phyloP scores from a whole-genome alignment of 2,329 filamentous ascomycete genomes.

The Aspergillus sp. region DNA sequence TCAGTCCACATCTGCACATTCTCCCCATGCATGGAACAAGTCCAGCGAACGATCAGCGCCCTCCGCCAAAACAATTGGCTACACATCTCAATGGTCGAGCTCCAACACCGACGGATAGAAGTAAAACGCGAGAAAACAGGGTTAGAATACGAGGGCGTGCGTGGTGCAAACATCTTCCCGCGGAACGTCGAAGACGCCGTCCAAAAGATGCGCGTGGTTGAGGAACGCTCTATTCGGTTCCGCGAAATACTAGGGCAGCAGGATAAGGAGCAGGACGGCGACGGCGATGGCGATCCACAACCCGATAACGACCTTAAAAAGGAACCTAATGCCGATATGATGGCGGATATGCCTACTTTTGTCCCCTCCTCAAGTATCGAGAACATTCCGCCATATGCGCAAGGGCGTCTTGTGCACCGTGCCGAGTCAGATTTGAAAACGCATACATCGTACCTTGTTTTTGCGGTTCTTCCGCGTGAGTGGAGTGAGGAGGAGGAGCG shows the following conservation, averaged over 20 bases:
- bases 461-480: conserved; percentile 81
- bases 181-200: conserved; percentile 76
- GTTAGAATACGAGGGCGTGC: conserved; percentile 64
- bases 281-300: conserved; percentile 5
- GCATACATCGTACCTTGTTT: conserved; percentile 95
- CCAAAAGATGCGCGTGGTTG: conserved; percentile 68
- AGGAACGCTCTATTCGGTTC: conserved; percentile 66
- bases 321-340: conserved; percentile 18
- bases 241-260: conserved; percentile 46
- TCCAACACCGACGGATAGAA: conserved; percentile 75
- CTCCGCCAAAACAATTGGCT: conserved; percentile 84
- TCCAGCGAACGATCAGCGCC: conserved; percentile 77
- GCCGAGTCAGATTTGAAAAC: conserved; percentile 89
- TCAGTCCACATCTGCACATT: conserved; percentile 87
- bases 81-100: conserved; percentile 90
- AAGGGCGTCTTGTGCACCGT: conserved; percentile 76
- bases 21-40: conserved; percentile 95
- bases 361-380: conserved; percentile 9
- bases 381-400: conserved; percentile 60
- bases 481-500: conserved; percentile 84
- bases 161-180: conserved; percentile 67
- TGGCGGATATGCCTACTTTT: conserved; percentile 17
- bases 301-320: conserved; percentile 12
- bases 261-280: conserved; percentile 16
- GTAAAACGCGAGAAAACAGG: conserved; percentile 80